A percentile compares a stretch with the other conserved stretches of the same genome.
Conservation (phyloP, 208 protist genomes). For the Acanthamoeba castellanii region DNA sequence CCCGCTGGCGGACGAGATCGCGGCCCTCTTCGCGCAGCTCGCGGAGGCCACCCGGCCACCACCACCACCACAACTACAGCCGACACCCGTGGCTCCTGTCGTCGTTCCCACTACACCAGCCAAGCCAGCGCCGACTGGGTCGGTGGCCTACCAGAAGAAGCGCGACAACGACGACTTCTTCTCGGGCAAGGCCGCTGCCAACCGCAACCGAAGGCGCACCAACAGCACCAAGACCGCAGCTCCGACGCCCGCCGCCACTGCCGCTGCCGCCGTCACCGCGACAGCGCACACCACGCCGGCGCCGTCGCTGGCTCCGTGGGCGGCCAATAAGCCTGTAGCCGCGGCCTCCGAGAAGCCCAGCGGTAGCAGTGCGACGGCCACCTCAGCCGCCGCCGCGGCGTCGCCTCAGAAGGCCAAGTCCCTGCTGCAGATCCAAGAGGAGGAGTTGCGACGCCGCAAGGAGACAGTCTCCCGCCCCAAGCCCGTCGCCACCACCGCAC, state of each 20-base stretch:
- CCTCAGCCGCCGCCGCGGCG: neutral
- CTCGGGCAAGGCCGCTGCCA: neutral
- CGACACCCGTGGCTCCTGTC: too few species aligned
- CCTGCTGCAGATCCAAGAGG: slow-evolving; percentile 15
- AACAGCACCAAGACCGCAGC: neutral
- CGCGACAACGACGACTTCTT: too few species aligned
- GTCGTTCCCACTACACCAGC: too few species aligned
- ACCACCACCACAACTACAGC: neutral
- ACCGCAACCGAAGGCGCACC: neutral
- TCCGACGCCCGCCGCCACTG: neutral
- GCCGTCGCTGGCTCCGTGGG: slow-evolving; percentile 6
- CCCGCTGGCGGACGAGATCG: neutral
- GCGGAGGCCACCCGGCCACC: neutral
- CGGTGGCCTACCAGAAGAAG: too few species aligned
- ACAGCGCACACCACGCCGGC: neutral
- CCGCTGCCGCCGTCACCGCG: neutral
- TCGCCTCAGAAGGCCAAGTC: neutral
- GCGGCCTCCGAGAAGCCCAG: neutral
- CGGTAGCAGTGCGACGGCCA: neutral
- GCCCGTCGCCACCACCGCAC: neutral
- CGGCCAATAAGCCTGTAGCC: neutral
- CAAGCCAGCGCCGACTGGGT: too few species aligned
- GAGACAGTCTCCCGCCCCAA: too few species aligned
- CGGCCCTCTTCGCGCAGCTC: neutral
- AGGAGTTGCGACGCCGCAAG: neutral